Evolutionary conservation across 768 basidiomycete genomes (phyloP).

Genomic region (Lactarius quietus): DNA sequence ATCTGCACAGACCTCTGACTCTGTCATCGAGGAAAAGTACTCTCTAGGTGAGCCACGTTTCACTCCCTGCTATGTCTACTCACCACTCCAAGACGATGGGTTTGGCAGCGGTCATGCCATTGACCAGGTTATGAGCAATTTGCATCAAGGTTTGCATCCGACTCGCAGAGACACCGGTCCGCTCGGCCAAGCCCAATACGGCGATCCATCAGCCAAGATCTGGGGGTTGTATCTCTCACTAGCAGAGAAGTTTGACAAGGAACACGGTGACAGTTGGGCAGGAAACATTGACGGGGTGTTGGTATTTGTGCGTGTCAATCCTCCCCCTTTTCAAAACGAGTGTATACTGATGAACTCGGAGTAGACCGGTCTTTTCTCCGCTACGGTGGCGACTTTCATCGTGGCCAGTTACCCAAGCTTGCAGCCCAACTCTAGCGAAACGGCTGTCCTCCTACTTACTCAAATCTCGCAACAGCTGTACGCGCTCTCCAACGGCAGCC

Average conservation of each 20-base stretch:
- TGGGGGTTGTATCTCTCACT: slow-evolving; percentile 22
- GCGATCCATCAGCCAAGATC: slow-evolving; percentile 18
- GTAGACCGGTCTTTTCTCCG: slow-evolving; percentile 31
- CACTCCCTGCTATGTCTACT: background rate
- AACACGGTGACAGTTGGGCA: slow-evolving; percentile 21
- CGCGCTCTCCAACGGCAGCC: background rate
- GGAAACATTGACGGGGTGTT: slow-evolving; percentile 24
- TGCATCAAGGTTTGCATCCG: no score
- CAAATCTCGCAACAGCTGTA: slow-evolving; percentile 23
- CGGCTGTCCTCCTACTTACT: slow-evolving; percentile 13
- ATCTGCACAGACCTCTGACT: background rate
- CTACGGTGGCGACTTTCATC: slow-evolving; percentile 26
- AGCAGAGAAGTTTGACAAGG: slow-evolving; percentile 21
- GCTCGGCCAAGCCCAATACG: background rate
- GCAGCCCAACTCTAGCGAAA: slow-evolving; percentile 16
- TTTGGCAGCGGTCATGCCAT: background rate
- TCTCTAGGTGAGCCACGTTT: background rate
- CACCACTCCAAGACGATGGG: slow-evolving; percentile 1
- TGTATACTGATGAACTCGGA: background rate
- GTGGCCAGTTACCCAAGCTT: slow-evolving; percentile 25
- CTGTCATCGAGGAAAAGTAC: slow-evolving; percentile 3
- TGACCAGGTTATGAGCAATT: background rate
- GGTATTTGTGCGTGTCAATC: slow-evolving; percentile 19
- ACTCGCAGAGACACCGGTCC: slow-evolving; percentile 7
- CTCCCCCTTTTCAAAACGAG: background rate